Evolutionary conservation across 2,329 filamentous ascomycete species (phyloP), one percentile per base, ranked within the genome.

Genomic region (Penicillium sp.): DNA sequence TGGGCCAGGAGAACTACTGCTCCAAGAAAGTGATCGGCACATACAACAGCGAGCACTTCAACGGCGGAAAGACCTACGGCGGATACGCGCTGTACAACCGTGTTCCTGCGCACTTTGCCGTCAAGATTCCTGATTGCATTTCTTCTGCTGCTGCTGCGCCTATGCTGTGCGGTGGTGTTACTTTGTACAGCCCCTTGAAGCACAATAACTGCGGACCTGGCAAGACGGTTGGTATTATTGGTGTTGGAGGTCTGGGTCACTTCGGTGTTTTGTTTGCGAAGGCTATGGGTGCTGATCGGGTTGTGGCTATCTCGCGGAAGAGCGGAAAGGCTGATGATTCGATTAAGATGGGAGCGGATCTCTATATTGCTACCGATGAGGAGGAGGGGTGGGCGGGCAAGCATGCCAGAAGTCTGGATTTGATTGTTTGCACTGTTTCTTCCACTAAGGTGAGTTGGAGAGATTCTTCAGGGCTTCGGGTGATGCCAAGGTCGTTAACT

Each of bases 151-250:
- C 80, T 29, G 84, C 83, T 0, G 84, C 89, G 0, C 90, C 90
- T 0, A 89, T 95, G 81, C 80, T 95, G 48, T 95, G 91, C 66
- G 91, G 87, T 11, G 91, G 91, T 16, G 82, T 93, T 51, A 95
- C 91, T 0, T 83, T 88, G 0, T 95, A 85, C 71, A 83, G 83
- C 2, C 91, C 91, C 0, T 76, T 95, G 4, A 85, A 84, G 58
- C 81, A 87, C 26, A 87, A 90, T 39, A 84, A 83, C 8, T 83
- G 86, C 45, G 90, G 90, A 0, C 88, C 89, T 0, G 90, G 89
- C 4, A 90, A 90, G 74, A 80, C 77, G 5, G 88, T 93, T 2
- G 90, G 86, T 0, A 85, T 93, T 50, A 81, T 92, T 25, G 89
- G 90, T 21, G 78, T 93, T 14, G 90, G 90, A 21, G 90, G 90